These are phyloP conservation scores for Petunia secreta DNA, from an alignment of 257 asterid species.

Conservation along the genomic window DNA sequence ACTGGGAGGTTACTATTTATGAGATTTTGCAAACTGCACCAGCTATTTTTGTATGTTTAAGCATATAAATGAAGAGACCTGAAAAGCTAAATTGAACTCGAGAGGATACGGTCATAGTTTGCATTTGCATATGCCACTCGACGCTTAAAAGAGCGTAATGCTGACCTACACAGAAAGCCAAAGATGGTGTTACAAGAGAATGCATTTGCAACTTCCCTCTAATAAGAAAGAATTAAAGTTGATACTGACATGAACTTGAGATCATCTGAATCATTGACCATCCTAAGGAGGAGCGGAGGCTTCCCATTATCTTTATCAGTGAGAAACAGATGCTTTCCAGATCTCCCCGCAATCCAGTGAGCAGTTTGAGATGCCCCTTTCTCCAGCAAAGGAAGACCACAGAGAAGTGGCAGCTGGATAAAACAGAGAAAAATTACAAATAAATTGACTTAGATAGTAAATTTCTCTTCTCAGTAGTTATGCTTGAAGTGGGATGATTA, in stretches of 20 bases:
- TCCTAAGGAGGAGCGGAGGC: slow-evolving; percentile 80
- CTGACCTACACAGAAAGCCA: slow-evolving; percentile 58
- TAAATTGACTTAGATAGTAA: neutral
- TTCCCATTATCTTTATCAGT: slow-evolving; percentile 75
- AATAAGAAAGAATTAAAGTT: slow-evolving; percentile 12
- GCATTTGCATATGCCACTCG: slow-evolving; percentile 96
- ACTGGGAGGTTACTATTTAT: neutral
- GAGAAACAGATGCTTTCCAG: slow-evolving; percentile 93
- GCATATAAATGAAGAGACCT: neutral
- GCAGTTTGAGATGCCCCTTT: slow-evolving; percentile 80
- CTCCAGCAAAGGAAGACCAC: slow-evolving; percentile 88
- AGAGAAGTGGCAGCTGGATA: slow-evolving; percentile 80
- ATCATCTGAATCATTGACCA: slow-evolving; percentile 76
- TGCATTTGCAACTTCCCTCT: neutral
- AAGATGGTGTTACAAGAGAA: neutral
- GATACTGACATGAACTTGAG: slow-evolving; percentile 74
- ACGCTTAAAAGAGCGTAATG: slow-evolving; percentile 80
- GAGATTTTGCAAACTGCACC: neutral
- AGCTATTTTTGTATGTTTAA: neutral
- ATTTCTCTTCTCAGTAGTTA: neutral
- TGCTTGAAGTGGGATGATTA: slow-evolving; percentile 10
- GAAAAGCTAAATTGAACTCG: slow-evolving; percentile 6
- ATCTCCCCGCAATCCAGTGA: slow-evolving; percentile 86
- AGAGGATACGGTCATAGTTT: slow-evolving; percentile 86
- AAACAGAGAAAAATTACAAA: slow-evolving; percentile 16